phyloP scores from a whole-genome alignment of 495 filamentous ascomycete genomes.

The Xylaria cubensis region DNA sequence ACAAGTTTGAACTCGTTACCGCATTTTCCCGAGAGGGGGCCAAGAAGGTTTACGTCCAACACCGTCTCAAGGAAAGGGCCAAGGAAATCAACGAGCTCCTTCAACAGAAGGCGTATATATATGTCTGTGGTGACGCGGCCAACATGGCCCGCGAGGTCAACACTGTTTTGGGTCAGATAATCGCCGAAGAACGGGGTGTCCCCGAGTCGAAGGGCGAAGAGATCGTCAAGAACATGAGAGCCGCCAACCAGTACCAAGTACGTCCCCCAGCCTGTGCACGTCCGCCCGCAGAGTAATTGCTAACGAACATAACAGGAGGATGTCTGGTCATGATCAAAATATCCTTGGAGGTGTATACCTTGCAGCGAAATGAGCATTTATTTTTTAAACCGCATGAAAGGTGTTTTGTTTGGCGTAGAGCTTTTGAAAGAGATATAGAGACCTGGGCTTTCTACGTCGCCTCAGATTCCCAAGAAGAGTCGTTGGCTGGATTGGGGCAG shows the following conservation, averaged over 20 bases:
- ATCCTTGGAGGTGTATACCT: slow-evolving; percentile 12
- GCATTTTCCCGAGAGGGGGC: slow-evolving; percentile 89
- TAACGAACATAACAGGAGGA: slow-evolving; percentile 66
- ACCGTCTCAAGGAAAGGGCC: slow-evolving; percentile 82
- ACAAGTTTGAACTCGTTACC: slow-evolving; percentile 84
- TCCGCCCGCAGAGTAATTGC: slow-evolving; percentile 8
- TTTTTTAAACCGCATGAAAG: slow-evolving; percentile 39
- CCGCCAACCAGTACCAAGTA: slow-evolving; percentile 93
- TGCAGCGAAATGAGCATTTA: slow-evolving; percentile 34
- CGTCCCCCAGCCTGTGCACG: slow-evolving; percentile 21
- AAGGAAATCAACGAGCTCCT: slow-evolving; percentile 88
- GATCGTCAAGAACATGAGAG: slow-evolving; percentile 93
- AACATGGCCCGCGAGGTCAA: slow-evolving; percentile 99
- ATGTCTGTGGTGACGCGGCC: slow-evolving; percentile 97
- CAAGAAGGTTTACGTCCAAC: slow-evolving; percentile 97
- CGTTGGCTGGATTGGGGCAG: slow-evolving; percentile 18
- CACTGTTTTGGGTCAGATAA: slow-evolving; percentile 79
- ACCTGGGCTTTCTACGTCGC: slow-evolving; percentile 29
- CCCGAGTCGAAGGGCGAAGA: slow-evolving; percentile 88
- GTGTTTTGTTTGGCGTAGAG: slow-evolving; percentile 29
- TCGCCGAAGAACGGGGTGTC: slow-evolving; percentile 80
- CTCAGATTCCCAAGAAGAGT: slow-evolving; percentile 14
- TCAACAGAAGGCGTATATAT: slow-evolving; percentile 88
- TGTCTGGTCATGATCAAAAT: slow-evolving; percentile 75
- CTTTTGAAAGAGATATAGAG: slow-evolving; percentile 37